Evolutionary conservation across 1,139 yeast species (phyloP), one percentile per base, ranked within the genome.

Genomic region (Magnusiomyces tetraspermus): DNA sequence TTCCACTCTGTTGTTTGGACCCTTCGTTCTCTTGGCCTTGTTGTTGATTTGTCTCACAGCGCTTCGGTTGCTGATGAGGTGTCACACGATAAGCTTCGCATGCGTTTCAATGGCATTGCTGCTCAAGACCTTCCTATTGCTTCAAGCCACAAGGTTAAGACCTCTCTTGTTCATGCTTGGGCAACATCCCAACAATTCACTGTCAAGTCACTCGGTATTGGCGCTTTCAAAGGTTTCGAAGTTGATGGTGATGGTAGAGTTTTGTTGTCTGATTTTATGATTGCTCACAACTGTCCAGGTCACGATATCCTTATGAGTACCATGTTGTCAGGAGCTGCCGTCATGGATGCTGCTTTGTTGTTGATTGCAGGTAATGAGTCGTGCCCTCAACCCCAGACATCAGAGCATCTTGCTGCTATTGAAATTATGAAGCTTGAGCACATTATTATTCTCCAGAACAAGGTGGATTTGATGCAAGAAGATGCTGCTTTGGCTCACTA

Each of bases 231-330:
- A 22, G 46, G 46, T 21, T 42, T 42, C 24, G 46, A 42, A 21
- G 46, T 42, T 42, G 46, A 42, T 30, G 46, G 46, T 24, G 46
- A 42, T 30, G 46, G 46, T 31, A 28, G 46, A 21, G 24, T 42
- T 21, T 31, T 42, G 15, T 31, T 42, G 15, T 17, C 22, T 21
- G 46, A 42, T 31, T 42, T 42, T 17, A 28, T 11, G 6, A 11
- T 28, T 28, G 31, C 31, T 8, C 31, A 28, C 31, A 28, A 28
- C 31, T 94, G 98, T 76, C 99, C 99, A 56, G 99, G 98, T 70
- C 99, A 94, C 86, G 99, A 94, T 78, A 92, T 94, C 76, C 83
- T 94, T 71, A 94, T 94, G 98, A 89, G 97, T 79, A 94, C 98
- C 62, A 94, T 94, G 99, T 83, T 94, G 80, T 90, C 97, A 50